These are phyloP conservation scores for Platanthera zijinensis DNA, from an alignment of 106 monocot species.

Conservation along the genomic window DNA sequence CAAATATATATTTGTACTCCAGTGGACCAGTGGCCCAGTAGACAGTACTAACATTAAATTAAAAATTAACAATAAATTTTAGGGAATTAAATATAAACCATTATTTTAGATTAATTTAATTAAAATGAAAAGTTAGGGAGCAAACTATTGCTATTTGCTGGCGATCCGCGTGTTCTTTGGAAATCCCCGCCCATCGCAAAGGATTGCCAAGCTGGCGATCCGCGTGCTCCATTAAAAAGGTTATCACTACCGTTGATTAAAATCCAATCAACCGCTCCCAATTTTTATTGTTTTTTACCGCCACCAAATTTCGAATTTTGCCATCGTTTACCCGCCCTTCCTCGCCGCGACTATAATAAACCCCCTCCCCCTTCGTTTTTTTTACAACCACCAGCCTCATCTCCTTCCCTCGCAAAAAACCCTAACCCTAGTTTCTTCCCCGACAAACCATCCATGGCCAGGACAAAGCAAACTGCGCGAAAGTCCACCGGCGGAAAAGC, in stretches of 20 bases:
- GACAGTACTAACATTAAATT: too few species aligned
- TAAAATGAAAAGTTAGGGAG: too few species aligned
- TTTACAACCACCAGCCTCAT: background rate
- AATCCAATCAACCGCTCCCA: slow-evolving; percentile 1
- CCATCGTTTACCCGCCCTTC: background rate
- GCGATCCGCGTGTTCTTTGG: too few species aligned
- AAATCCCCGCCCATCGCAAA: too few species aligned
- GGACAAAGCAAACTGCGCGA: slow-evolving; percentile 19
- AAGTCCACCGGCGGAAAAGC: slow-evolving; percentile 18
- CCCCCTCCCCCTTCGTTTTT: background rate
- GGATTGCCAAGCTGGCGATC: background rate
- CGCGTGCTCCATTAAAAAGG: background rate
- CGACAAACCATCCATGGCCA: background rate
- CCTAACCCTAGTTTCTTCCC: background rate
- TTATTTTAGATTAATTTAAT: too few species aligned
- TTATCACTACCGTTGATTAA: background rate
- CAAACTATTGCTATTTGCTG: too few species aligned
- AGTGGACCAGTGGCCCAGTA: too few species aligned
- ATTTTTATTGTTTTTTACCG: background rate
- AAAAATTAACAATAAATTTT: too few species aligned
- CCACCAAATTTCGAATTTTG: background rate
- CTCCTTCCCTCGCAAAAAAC: background rate
- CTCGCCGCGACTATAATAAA: background rate
- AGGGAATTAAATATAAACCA: too few species aligned
- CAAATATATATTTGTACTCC: too few species aligned